Evolutionary conservation across 805 yeast genomes (phyloP).

Genomic region (Zygotorulaspora chibaensis): DNA sequence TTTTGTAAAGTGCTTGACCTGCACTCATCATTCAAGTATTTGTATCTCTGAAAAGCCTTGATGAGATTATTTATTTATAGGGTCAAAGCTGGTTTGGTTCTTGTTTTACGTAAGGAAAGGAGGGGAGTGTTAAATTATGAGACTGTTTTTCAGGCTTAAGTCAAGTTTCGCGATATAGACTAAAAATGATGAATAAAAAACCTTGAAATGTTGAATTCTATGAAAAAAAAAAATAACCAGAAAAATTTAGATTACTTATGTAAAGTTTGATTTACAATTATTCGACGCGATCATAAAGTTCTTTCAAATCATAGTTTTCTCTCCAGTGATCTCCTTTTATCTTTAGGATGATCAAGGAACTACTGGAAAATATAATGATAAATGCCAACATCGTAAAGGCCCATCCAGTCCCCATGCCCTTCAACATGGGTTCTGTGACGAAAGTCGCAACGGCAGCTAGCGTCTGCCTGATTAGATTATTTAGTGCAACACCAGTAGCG

Average conservation of each 20-base stretch:
- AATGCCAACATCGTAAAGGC: constrained; percentile 65
- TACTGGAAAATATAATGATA: constrained; percentile 42
- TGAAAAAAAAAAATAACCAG: too few species aligned
- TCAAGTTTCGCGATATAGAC: too few species aligned
- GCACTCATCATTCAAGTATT: not conserved
- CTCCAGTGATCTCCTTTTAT: constrained; percentile 57
- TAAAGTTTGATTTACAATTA: constrained; percentile 6
- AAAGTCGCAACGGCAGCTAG: constrained; percentile 76
- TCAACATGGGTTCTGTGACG: constrained; percentile 63
- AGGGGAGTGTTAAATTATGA: too few species aligned
- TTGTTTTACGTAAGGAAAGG: too few species aligned
- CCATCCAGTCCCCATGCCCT: constrained; percentile 68
- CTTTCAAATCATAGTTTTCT: constrained; percentile 55
- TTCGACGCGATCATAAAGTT: constrained; percentile 46
- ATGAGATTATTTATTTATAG: too few species aligned
- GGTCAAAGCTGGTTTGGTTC: too few species aligned
- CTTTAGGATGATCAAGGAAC: constrained; percentile 46
- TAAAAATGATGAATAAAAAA: too few species aligned
- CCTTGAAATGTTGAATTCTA: too few species aligned
- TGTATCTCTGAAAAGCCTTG: too few species aligned
- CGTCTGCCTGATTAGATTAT: constrained; percentile 67
- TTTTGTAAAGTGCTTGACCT: constrained; percentile 3
- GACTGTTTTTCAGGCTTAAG: too few species aligned
- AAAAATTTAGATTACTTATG: too few species aligned
- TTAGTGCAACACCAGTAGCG: constrained; percentile 83